phyloP scores from a whole-genome alignment of 441 rosid species.

The Pelargonium cotyledonis region DNA sequence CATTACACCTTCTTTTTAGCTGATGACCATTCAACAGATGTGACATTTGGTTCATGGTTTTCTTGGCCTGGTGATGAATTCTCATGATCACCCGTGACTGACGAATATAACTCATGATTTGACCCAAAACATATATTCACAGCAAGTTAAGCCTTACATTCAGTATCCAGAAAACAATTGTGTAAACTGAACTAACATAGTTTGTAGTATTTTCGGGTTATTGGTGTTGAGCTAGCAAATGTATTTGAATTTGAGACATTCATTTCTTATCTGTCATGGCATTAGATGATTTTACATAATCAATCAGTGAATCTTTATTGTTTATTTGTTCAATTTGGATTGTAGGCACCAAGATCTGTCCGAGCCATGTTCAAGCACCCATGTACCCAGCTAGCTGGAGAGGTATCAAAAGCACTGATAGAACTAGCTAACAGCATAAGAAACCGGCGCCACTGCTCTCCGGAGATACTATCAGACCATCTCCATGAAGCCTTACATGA shows the following conservation, averaged over 20 bases:
- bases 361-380: constrained; percentile 70
- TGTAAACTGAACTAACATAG: neutral
- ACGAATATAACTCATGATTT: neutral
- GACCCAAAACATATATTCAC: neutral
- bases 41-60: neutral
- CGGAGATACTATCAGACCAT: constrained; percentile 62
- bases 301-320: neutral
- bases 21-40: neutral
- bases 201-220: neutral
- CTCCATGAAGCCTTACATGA: constrained; percentile 68
- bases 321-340: neutral
- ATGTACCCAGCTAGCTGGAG: constrained; percentile 53
- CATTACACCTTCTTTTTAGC: neutral
- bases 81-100: neutral
- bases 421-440: constrained; percentile 58
- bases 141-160: neutral
- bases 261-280: too few relatives aligned
- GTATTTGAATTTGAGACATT: neutral
- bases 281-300: too few relatives aligned
- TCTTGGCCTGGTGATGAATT: neutral
- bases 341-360: constrained; percentile 53
- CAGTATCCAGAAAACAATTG: neutral
- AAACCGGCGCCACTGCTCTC: constrained; percentile 63
- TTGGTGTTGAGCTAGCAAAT: neutral
- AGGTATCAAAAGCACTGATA: constrained; percentile 55